Evolutionary conservation across 2,329 filamentous ascomycete genomes (phyloP), one percentile per base, ranked within the genome.

Genomic region (Aspergillus intermedius): DNA sequence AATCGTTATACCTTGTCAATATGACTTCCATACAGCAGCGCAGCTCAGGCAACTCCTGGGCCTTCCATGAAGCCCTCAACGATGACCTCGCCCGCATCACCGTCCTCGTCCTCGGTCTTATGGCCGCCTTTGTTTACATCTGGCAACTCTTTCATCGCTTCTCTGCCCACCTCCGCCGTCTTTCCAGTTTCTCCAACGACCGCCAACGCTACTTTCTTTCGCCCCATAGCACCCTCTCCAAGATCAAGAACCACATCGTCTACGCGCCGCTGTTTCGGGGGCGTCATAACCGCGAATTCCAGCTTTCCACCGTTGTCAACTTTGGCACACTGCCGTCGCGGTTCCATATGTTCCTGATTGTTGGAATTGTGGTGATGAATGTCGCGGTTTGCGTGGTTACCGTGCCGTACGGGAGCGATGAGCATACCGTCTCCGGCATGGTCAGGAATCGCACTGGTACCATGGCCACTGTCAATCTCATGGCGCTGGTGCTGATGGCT

Each of bases 111-210:
- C 82, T 87, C 66, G 81, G 81, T 46, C 77, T 77, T 45, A 74
- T 90, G 45, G 78, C 84, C 10, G 76, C 67, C 32, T 75, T 77
- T 44, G 75, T 91, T 58, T 75, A 87, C 54, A 58, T 83, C 54
- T 91, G 88, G 80, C 82, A 85, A 52, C 66, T 84, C 54, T 69
- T 74, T 47, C 76, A 82, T 45, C 76, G 79, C 47, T 70, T 86
- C 49, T 74, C 80, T 49, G 81, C 78, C 56, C 85, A 93, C 62
- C 74, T 91, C 34, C 82, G 90, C 54, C 84, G 80, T 22, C 76
- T 95, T 41, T 78, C 86, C 39, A 88, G 84, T 61, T 78, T 95
- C 56, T 84, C 80, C 71, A 89, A 88, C 71, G 85, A 88, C 55
- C 84, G 77, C 1, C 90, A 95, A 67, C 77, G 80, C 52, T 95